Base-by-base conservation (phyloP, 208 protist species). In the Trichomonas tenax region DNA sequence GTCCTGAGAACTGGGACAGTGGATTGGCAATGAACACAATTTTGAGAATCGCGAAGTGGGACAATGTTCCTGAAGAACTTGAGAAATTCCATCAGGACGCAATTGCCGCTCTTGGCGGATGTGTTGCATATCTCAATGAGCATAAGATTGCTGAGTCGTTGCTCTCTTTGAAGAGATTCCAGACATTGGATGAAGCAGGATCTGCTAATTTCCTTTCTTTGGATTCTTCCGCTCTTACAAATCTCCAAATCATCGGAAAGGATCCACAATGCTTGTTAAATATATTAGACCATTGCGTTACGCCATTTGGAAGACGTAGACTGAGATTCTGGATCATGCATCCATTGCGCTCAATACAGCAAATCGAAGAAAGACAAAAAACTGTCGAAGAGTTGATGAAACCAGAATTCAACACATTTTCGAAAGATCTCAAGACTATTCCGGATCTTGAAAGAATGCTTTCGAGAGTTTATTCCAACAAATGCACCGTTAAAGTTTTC, bases 381-480 rank as follows among this genome's bases (percentile, higher is more conserved):
- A 21, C 40, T 41, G 63, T 96, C 38, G 63, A 88, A 41, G 45
- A 88, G 14, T 21, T 96, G 23, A 90, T 63, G 11, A n/a, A 96
- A 49, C 44, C 51, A 26, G 21, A 45, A 36, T 82, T 90, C 84
- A n/a, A 36, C 15, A 89, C 45, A 8, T 31, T 88, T 36, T 44
- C 51, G 36, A 82, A 96, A 40, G n/a, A 88, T 0, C 23, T 88
- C 40, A 41, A 88, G 84, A 96, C 9, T 3, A 49, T 96, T 14
- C 95, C 95, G 1, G 95, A 96, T 89, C 26, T 96, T 1, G 63
- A 88, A 86, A 88, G 95, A 96, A 88, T 88, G 14, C 63, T 96
- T 41, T 26, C 63, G 41, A 63, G 95, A 26, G 45, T 96, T 90
- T 96, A 82, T 58, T 82, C 49, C 0, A 96, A 96, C 23, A 34